Conservation (phyloP, 257 asterid genomes). For the Solanum sparsipilum region DNA sequence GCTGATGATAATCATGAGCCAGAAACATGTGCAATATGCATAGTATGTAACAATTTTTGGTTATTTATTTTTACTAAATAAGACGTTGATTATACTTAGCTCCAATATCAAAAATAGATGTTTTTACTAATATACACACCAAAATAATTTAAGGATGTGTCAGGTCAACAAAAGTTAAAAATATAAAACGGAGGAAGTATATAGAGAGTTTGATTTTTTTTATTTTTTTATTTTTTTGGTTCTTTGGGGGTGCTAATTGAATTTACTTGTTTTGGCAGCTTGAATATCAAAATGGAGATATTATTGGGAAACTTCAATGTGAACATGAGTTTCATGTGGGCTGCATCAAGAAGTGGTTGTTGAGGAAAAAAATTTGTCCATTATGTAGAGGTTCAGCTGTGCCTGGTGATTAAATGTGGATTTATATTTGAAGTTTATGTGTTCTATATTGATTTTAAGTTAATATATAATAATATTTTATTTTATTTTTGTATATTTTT, state of each 20-base stretch:
- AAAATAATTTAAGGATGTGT: too few species aligned
- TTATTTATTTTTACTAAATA: not conserved
- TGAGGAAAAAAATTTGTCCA: not conserved
- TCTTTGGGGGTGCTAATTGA: not conserved
- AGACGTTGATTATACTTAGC: not conserved
- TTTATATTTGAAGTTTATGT: not conserved
- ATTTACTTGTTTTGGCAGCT: not conserved
- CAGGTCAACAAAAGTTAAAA: too few species aligned
- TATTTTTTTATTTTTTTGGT: not conserved
- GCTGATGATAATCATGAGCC: not conserved
- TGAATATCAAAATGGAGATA: not conserved
- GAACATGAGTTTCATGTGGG: not conserved
- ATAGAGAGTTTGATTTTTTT: not conserved
- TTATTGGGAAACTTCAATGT: not conserved
- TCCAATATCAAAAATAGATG: too few species aligned
- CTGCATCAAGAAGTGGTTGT: not conserved
- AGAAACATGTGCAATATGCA: not conserved
- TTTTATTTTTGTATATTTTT: too few species aligned
- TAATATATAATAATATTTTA: too few species aligned
- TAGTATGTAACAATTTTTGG: not conserved
- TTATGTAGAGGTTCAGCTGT: not conserved
- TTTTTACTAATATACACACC: too few species aligned
- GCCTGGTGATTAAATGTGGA: not conserved
- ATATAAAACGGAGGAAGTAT: not conserved
- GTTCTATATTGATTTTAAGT: too few species aligned